Conservation (phyloP, 805 yeast species). For the Yarrowia phangngaensis region DNA sequence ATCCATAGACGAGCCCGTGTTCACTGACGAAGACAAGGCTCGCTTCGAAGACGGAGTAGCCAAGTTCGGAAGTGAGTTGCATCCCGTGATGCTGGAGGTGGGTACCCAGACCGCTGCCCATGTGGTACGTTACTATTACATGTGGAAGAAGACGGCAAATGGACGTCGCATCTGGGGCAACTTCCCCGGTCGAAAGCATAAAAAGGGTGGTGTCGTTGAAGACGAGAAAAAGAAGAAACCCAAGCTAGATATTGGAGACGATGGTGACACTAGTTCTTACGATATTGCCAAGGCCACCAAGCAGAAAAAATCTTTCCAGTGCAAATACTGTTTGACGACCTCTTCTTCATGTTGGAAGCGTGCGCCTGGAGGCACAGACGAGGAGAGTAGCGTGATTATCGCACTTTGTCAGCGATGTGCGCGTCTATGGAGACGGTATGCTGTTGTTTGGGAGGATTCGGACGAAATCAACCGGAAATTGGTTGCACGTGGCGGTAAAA, state of each 20-base stretch:
- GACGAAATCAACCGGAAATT: conserved; percentile 55
- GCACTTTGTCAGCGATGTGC: conserved; percentile 88
- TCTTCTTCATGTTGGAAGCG: conserved; percentile 63
- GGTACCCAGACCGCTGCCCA: conserved; percentile 58
- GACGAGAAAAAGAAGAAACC: conserved; percentile 32
- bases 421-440: conserved; percentile 85
- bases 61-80: conserved; percentile 71
- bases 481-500: conserved; percentile 45
- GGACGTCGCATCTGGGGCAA: conserved; percentile 83
- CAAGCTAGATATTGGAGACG: conserved; percentile 49
- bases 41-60: conserved; percentile 72
- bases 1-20: conserved; percentile 70
- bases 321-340: conserved; percentile 67
- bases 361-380: conserved; percentile 55
- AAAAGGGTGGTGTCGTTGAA: conserved; percentile 45
- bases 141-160: conserved; percentile 82
- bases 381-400: conserved; percentile 39
- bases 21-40: conserved; percentile 57
- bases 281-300: conserved; percentile 47
- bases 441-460: conserved; percentile 81
- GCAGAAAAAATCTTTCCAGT: conserved; percentile 47
- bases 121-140: conserved; percentile 80
- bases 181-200: conserved; percentile 64
- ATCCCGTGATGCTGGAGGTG: conserved; percentile 60
- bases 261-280: conserved; percentile 68